Percentiles rank a stretch among this genome's conserved stretches.
Evolutionary conservation across 2,329 filamentous ascomycete genomes (phyloP).

Genomic region (Aspergillus ibericus): DNA sequence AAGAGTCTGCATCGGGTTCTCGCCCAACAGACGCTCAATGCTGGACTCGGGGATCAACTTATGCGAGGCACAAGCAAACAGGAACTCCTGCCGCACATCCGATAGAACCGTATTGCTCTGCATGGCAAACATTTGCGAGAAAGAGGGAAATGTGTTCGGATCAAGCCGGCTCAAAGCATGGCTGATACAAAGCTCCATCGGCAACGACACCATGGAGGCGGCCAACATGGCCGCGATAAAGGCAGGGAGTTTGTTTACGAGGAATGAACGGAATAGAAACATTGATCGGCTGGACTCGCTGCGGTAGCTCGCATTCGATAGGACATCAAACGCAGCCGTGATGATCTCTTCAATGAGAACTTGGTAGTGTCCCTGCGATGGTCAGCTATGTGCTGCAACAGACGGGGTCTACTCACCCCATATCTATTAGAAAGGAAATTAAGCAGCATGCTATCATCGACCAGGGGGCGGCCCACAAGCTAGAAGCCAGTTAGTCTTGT

Average conservation of each 20-base stretch:
- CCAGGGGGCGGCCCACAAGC: slow-evolving; percentile 77
- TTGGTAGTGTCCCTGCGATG: slow-evolving; percentile 68
- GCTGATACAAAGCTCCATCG: slow-evolving; percentile 64
- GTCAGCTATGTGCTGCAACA: slow-evolving; percentile 3
- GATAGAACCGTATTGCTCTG: slow-evolving; percentile 59
- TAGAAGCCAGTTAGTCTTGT: slow-evolving; percentile 45
- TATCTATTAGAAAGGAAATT: slow-evolving; percentile 84
- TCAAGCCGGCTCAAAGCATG: slow-evolving; percentile 66
- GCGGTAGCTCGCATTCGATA: slow-evolving; percentile 82
- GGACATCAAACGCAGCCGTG: slow-evolving; percentile 81
- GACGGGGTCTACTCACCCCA: slow-evolving; percentile 55
- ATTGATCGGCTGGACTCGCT: slow-evolving; percentile 60
- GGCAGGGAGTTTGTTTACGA: slow-evolving; percentile 71
- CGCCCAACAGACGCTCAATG: slow-evolving; percentile 77
- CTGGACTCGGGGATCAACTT: slow-evolving; percentile 75
- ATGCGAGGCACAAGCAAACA: slow-evolving; percentile 87
- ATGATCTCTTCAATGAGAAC: slow-evolving; percentile 78
- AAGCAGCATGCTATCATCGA: slow-evolving; percentile 77
- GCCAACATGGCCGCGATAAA: slow-evolving; percentile 60
- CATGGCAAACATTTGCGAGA: slow-evolving; percentile 65
- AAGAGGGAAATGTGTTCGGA: slow-evolving; percentile 62
- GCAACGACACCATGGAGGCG: slow-evolving; percentile 59
- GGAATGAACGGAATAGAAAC: slow-evolving; percentile 78
- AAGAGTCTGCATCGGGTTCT: slow-evolving; percentile 77
- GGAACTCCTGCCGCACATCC: slow-evolving; percentile 75